Evolutionary conservation across 148 eudicot species (phyloP).

Genomic region (Rhododendron simsii): DNA sequence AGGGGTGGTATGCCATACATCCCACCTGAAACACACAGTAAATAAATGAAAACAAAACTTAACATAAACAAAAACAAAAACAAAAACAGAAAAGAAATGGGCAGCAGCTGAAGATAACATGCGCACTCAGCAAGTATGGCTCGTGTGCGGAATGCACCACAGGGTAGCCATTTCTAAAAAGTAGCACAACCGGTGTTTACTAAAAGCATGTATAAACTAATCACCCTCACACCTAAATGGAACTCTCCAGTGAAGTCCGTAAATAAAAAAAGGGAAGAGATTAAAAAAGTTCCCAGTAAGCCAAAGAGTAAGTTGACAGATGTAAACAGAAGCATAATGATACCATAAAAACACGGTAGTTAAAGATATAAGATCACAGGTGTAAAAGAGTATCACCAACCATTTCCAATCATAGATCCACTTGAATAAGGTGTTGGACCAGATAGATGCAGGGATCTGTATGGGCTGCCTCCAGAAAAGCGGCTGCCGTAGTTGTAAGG

Average conservation of each 20-base stretch:
- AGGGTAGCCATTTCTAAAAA: neutral
- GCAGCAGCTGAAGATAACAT: neutral
- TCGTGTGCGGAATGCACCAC: neutral
- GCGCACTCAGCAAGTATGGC: neutral
- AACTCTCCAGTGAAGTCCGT: neutral
- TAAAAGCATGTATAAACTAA: neutral
- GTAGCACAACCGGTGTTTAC: neutral
- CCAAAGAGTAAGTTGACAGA: neutral
- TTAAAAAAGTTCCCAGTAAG: neutral
- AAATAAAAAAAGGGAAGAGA: neutral
- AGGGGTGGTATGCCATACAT: slow-evolving; percentile 82
- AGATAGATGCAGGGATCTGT: slow-evolving; percentile 64
- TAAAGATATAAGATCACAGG: neutral
- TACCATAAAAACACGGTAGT: neutral
- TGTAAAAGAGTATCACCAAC: slow-evolving; percentile 18
- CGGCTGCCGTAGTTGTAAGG: slow-evolving; percentile 68
- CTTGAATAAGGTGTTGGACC: slow-evolving; percentile 70
- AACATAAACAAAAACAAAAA: neutral
- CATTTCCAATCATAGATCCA: slow-evolving; percentile 75
- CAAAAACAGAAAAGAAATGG: neutral
- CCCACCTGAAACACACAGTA: slow-evolving; percentile 48
- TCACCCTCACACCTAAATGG: neutral
- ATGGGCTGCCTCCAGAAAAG: slow-evolving; percentile 85
- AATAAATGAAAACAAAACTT: neutral
- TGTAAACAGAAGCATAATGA: neutral